phyloP scores from a whole-genome alignment of 257 asterid species.

The Misopates orontium region DNA sequence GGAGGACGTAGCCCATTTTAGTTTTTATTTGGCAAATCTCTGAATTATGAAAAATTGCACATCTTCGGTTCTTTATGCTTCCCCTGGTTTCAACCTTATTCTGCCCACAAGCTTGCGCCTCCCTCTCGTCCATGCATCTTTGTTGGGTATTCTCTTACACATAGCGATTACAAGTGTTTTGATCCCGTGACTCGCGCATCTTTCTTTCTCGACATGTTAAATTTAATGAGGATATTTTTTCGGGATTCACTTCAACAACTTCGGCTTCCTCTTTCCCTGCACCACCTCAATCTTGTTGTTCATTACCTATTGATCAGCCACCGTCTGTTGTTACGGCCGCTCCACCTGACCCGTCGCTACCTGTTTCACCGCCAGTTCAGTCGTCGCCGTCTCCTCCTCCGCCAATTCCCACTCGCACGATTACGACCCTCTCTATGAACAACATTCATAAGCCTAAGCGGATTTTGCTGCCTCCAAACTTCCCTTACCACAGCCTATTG shows the following conservation, averaged over 20 bases:
- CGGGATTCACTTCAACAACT: background rate
- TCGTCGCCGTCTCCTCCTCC: background rate
- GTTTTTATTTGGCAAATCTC: background rate
- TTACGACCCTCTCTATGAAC: too few species aligned
- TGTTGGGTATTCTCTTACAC: background rate
- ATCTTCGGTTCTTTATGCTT: conserved; percentile 19
- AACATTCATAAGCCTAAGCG: background rate
- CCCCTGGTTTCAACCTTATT: conserved; percentile 19
- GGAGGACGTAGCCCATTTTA: background rate
- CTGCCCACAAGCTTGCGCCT: background rate
- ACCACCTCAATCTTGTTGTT: background rate
- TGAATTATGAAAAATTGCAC: background rate
- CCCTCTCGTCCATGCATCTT: conserved; percentile 1
- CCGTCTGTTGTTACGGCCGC: background rate
- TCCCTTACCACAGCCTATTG: background rate
- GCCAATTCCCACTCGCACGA: background rate
- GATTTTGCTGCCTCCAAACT: background rate
- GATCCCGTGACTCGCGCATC: background rate
- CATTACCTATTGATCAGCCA: background rate
- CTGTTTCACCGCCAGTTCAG: background rate
- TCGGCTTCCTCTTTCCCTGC: background rate
- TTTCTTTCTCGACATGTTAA: conserved; percentile 15
- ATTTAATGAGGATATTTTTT: conserved; percentile 11
- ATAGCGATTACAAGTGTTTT: conserved; percentile 14
- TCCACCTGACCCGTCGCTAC: background rate